Base-by-base conservation (phyloP, 176 grass and related monocot species). In the Oropetium thomaeum region DNA sequence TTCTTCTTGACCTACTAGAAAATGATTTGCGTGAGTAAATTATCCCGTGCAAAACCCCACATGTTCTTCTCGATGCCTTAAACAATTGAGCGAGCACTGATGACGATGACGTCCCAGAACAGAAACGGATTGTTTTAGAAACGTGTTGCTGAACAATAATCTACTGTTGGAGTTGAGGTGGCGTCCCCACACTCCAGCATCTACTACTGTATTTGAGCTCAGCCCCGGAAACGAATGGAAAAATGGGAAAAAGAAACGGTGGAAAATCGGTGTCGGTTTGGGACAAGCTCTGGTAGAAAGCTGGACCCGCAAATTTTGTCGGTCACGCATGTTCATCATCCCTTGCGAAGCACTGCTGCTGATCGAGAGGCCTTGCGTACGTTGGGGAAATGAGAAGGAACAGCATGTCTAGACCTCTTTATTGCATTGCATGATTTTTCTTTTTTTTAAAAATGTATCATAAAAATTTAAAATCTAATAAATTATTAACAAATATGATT, bases 261-360 rank as follows among this genome's bases (percentile, higher is more conserved):
- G 37, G 34, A 62, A 62, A 19, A 42, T 73, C 5, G 39, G 59
- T 65, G 79, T 73, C 59, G 59, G 57, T 62, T 52, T 38, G 26
- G 41, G 67, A 62, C 29, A 20, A 58, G 33, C 39, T 38, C 39
- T 38, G 41, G 58, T 52, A 52, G 9, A 80, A 38, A 37, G 15
- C 25, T 37, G 58, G 28, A 38, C 58, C 35, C 45, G 8, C 25
- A 34, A 60, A 47, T 12, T 58, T 59, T 45, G 77, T 69, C 65
- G 77, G 45, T 48, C 15, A 48, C 16, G 45, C 45, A 49, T 20
- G 16, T 49, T 49, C 45, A 2, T 37, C 35, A 37, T 49, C 44
- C 2, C 44, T 47, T 47, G 44, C 44, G 23, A 19, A 38, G 28
- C 34, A 11, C 10, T 20, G 44, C 15, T 48, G 45, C 16, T 15